Percentiles rank a stretch among this genome's conserved stretches.
Conservation (phyloP, 139 green algal genomes). For the Tetradesmus lagerheimii region DNA sequence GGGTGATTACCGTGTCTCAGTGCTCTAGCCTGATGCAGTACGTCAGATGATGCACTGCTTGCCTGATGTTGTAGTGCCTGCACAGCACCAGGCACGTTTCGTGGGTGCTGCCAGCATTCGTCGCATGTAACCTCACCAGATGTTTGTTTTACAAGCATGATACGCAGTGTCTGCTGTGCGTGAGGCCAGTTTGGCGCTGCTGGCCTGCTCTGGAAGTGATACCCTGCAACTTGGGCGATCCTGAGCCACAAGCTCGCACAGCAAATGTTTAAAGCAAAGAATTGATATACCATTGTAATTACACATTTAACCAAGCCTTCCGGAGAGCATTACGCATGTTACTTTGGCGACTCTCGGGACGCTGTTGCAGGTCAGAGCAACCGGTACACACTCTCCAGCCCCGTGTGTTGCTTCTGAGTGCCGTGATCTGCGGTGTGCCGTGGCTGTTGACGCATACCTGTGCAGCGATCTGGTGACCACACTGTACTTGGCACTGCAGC, state of each 20-base stretch:
- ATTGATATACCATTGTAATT: neutral
- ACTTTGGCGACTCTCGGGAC: neutral
- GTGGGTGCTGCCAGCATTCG: no score
- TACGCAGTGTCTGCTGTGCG: neutral
- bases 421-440: neutral
- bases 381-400: neutral
- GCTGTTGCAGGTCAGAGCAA: neutral
- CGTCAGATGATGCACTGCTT: neutral
- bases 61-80: neutral
- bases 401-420: neutral
- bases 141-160: no score
- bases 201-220: neutral
- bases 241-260: neutral
- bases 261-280: neutral
- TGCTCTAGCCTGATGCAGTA: neutral
- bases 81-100: no score
- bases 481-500: neutral
- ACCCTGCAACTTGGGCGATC: neutral
- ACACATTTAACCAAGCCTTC: neutral
- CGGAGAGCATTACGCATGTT: neutral
- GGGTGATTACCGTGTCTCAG: no score
- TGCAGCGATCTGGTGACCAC: conserved; percentile 1
- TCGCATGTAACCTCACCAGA: no score
- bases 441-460: neutral
- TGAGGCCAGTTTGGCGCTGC: neutral